Percentiles rank a stretch among this genome's conserved stretches.
phyloP scores from a whole-genome alignment of 441 rosid genomes.

The Populus hybrid region DNA sequence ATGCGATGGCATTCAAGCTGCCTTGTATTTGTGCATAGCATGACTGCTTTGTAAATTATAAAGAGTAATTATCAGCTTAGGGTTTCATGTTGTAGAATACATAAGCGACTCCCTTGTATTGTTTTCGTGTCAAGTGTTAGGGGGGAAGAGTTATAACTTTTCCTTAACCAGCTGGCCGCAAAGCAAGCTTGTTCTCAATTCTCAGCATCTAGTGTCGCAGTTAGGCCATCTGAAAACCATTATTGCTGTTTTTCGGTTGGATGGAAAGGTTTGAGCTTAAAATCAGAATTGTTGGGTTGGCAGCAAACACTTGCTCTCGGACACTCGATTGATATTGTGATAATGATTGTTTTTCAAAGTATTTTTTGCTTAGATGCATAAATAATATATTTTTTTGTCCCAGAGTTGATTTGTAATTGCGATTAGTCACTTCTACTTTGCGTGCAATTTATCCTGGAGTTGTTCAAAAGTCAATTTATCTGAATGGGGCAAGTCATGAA shows the following conservation, averaged over 20 bases:
- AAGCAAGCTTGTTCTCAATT: neutral
- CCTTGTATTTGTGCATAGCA: neutral
- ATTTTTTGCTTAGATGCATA: too few relatives aligned
- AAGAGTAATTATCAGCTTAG: neutral
- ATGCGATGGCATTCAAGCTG: neutral
- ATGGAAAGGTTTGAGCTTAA: neutral
- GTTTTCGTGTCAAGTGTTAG: neutral
- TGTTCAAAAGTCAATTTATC: too few relatives aligned
- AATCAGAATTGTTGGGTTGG: neutral
- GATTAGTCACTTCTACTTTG: too few relatives aligned
- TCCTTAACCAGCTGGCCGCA: neutral
- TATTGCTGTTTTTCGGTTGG: neutral
- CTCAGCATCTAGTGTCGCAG: neutral
- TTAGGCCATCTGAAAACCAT: neutral
- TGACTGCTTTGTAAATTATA: neutral
- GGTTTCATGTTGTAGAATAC: neutral
- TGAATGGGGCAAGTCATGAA: neutral
- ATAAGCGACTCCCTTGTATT: neutral
- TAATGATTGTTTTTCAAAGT: too few relatives aligned
- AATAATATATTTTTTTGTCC: too few relatives aligned
- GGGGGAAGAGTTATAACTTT: neutral
- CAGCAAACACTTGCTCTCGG: too few relatives aligned
- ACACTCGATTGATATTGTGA: fast-evolving
- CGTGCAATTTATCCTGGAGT: too few relatives aligned
- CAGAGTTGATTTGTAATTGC: too few relatives aligned